Evolutionary conservation across 805 yeast species (phyloP).

Genomic region (Cyberlindnera suaveolens): DNA sequence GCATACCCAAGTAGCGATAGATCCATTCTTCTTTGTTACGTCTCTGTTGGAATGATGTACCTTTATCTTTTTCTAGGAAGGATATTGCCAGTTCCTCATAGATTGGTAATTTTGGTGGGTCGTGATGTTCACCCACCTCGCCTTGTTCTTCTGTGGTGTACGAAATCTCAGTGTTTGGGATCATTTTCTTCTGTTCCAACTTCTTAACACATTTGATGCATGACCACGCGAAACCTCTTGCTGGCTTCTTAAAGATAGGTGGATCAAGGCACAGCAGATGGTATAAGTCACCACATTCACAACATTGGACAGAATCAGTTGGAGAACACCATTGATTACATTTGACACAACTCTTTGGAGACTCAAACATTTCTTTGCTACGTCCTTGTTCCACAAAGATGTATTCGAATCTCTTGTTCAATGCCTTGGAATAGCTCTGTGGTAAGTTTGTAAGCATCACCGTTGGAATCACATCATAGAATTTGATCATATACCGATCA

Average conservation of each 20-base stretch:
- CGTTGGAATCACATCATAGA: constrained; percentile 75
- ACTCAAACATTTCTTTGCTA: constrained; percentile 52
- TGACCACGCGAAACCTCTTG: constrained; percentile 86
- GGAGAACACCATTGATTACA: constrained; percentile 85
- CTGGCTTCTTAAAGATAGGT: constrained; percentile 72
- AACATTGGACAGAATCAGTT: constrained; percentile 70
- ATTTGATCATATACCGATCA: constrained; percentile 78
- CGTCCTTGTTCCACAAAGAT: constrained; percentile 69
- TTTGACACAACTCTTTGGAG: constrained; percentile 63
- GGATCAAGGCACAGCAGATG: constrained; percentile 87
- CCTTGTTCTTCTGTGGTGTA: constrained; percentile 3
- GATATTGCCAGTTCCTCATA: constrained; percentile 53
- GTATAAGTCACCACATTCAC: constrained; percentile 62
- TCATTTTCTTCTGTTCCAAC: constrained; percentile 15
- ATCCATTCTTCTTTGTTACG: constrained; percentile 72
- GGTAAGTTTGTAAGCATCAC: constrained; percentile 51
- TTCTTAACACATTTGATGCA: constrained; percentile 73
- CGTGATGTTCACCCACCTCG: neutral
- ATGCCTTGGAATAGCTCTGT: constrained; percentile 49
- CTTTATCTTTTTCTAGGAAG: constrained; percentile 42
- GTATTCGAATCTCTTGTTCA: constrained; percentile 63
- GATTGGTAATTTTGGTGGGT: constrained; percentile 31
- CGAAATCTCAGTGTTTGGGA: constrained; percentile 10
- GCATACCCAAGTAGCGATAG: constrained; percentile 71
- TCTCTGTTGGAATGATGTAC: constrained; percentile 37